Percentiles rank a stretch among this genome's conserved stretches.
These are phyloP conservation scores for Picea glauca DNA, from an alignment of 75 land plant genomes.

Conservation along the genomic window DNA sequence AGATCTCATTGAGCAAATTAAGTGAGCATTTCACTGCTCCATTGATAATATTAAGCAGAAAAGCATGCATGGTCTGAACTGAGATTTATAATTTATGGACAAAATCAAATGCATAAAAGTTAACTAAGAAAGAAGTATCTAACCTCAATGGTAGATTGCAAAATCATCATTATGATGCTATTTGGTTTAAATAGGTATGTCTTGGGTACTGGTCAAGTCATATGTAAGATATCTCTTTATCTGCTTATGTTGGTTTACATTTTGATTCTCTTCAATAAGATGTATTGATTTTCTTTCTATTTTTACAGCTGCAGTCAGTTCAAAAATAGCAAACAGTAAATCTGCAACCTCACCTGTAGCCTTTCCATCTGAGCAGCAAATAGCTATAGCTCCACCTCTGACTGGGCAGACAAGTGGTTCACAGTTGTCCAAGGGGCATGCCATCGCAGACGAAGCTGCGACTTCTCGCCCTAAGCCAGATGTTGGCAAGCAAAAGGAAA, in stretches of 20 bases:
- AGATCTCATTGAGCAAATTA: no score
- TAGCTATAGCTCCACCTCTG: constrained; percentile 12
- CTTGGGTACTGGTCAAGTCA: not conserved
- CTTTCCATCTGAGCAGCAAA: constrained; percentile 33
- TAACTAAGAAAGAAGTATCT: not conserved
- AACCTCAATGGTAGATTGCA: not conserved
- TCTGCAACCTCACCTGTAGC: constrained; percentile 47
- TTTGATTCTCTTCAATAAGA: constrained; percentile 2
- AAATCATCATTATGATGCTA: not conserved
- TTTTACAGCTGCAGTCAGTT: constrained; percentile 16
- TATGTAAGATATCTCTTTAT: not conserved
- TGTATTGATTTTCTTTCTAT: not conserved
- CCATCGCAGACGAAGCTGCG: constrained; percentile 23
- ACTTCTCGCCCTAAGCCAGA: constrained; percentile 20
- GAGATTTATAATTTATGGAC: not conserved
- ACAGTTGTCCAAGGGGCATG: constrained; percentile 19
- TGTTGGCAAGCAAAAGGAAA: constrained; percentile 39
- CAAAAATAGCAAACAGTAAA: constrained; percentile 18
- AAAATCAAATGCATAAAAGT: not conserved
- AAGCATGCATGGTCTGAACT: not conserved
- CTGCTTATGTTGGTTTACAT: constrained; percentile 1
- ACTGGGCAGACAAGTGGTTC: constrained; percentile 20
- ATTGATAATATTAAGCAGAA: no score
- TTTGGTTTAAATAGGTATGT: not conserved
- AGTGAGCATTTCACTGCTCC: no score